A percentile compares a stretch with the other conserved stretches of the same genome.
phyloP scores from a whole-genome alignment of 2,329 filamentous ascomycete genomes.

The Lasiodiplodia gonubiensis region DNA sequence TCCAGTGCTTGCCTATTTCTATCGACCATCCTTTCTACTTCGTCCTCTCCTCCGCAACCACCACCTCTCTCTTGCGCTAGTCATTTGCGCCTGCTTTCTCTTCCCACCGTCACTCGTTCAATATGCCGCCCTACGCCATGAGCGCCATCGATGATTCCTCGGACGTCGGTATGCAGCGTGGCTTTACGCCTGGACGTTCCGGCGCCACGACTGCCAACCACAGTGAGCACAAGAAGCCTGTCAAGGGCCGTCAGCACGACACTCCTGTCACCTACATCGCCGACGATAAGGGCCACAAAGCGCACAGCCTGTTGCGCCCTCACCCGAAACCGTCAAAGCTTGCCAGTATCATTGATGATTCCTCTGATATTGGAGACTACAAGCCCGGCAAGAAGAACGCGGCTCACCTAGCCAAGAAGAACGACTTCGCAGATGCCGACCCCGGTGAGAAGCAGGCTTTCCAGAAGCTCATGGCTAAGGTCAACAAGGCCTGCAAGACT shows the following conservation, averaged over 20 bases:
- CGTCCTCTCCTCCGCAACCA: neutral
- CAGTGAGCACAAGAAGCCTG: neutral
- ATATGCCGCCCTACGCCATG: neutral
- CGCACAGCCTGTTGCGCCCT: neutral
- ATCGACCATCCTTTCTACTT: neutral
- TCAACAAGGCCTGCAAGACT: neutral
- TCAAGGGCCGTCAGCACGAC: neutral
- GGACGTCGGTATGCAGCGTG: neutral
- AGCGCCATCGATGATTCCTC: constrained; percentile 1
- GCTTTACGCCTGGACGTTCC: neutral
- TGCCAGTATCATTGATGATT: neutral
- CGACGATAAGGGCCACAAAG: neutral
- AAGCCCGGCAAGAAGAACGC: neutral
- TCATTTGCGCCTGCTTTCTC: too few relatives aligned
- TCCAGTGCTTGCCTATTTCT: neutral
- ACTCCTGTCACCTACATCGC: too few relatives aligned
- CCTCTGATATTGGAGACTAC: neutral
- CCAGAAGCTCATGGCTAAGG: neutral
- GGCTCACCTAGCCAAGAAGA: neutral
- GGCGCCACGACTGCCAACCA: neutral
- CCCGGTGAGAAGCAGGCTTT: neutral
- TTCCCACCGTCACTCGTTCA: neutral
- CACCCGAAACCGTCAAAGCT: neutral
- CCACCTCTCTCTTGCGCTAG: neutral
- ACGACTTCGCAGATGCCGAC: neutral